Evolutionary conservation across 805 yeast genomes (phyloP).

Genomic region (Dipodascopsis uninucleata): DNA sequence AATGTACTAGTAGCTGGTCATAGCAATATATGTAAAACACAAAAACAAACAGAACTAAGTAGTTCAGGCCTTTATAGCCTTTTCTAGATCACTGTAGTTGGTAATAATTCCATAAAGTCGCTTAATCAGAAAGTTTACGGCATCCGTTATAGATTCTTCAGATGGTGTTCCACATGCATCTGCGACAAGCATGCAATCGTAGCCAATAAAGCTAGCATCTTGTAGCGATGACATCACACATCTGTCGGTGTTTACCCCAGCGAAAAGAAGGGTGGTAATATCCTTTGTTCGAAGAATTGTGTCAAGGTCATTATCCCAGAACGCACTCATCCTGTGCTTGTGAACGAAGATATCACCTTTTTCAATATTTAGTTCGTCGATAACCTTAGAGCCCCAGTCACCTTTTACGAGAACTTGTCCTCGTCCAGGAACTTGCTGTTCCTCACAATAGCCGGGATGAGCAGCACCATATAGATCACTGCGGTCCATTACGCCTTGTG

Average conservation of each 20-base stretch:
- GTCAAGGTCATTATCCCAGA: constrained; percentile 24
- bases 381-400: constrained; percentile 19
- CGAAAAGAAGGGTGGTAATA: constrained; percentile 17
- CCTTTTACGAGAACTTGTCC: constrained; percentile 21
- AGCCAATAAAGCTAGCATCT: constrained; percentile 23
- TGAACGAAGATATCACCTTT: constrained; percentile 13
- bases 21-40: too few relatives aligned
- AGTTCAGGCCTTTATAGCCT: too few relatives aligned
- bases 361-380: constrained; percentile 17
- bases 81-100: constrained; percentile 5
- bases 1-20: too few relatives aligned
- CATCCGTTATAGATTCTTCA: constrained; percentile 20
- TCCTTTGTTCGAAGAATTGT: constrained; percentile 14
- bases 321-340: constrained; percentile 24
- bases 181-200: constrained; percentile 24
- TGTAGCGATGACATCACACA: constrained; percentile 25
- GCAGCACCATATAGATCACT: constrained; percentile 13
- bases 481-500: constrained; percentile 12
- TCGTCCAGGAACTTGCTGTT: constrained; percentile 8
- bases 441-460: constrained; percentile 22
- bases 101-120: constrained; percentile 19
- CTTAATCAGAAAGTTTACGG: constrained; percentile 16
- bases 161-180: constrained; percentile 27
- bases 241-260: constrained; percentile 25
- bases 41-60: too few relatives aligned